A percentile compares a stretch with the other conserved stretches of the same genome.
phyloP scores from a whole-genome alignment of 2,329 filamentous ascomycete species.

The Penicillium sp. region DNA sequence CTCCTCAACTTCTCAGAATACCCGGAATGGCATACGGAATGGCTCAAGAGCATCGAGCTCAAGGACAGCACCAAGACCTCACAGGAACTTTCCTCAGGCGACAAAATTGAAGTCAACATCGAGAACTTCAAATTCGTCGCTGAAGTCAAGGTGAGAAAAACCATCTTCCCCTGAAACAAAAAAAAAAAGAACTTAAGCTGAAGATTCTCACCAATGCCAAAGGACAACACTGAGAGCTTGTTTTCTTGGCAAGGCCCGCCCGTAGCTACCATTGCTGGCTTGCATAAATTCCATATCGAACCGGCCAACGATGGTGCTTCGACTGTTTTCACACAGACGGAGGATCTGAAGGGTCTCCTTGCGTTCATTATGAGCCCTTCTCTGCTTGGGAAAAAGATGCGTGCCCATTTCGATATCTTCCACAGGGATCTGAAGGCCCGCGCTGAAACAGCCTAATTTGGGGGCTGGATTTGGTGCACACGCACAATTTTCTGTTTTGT shows the following conservation, averaged over 20 bases:
- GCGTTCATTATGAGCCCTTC: conserved; percentile 22
- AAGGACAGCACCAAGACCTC: conserved; percentile 16
- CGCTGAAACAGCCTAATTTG: conserved; percentile 12
- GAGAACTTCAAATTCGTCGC: conserved; percentile 19
- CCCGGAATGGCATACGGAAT: conserved; percentile 25
- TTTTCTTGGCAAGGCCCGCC: conserved; percentile 30
- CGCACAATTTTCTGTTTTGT: not conserved
- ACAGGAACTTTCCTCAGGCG: conserved; percentile 4
- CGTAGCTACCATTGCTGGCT: conserved; percentile 23
- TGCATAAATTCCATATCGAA: conserved; percentile 24
- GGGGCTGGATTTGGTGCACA: not conserved
- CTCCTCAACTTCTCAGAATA: conserved; percentile 25
- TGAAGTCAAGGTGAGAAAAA: conserved; percentile 12
- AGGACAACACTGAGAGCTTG: conserved; percentile 23
- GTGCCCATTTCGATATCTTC: conserved; percentile 19
- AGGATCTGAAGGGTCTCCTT: conserved; percentile 20
- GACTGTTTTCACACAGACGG: conserved; percentile 24
- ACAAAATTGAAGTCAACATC: conserved; percentile 16
- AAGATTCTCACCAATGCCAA: not conserved
- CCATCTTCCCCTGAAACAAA: not conserved
- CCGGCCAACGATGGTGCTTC: conserved; percentile 19
- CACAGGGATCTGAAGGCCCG: conserved; percentile 23
- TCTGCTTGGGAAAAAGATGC: conserved; percentile 21
- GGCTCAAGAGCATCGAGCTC: conserved; percentile 19
- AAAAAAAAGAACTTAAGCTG: not conserved